These are phyloP conservation scores for Pichia sp. DNA, from an alignment of 1,139 yeast species.

Conservation along the genomic window DNA sequence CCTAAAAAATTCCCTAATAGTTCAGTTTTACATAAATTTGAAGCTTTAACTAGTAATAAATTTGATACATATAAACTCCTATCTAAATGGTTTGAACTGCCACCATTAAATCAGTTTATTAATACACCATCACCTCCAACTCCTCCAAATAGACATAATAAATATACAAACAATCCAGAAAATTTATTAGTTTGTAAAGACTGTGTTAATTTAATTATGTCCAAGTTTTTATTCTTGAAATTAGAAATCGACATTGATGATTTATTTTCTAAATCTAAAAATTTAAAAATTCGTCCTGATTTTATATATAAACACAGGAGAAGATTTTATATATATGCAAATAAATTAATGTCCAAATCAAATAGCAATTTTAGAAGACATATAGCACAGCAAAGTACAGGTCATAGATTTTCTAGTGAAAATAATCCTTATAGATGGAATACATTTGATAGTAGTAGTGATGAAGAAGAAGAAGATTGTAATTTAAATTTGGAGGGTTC, in stretches of 20 bases:
- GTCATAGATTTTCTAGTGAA: too few species aligned
- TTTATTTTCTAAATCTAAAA: constrained; percentile 9
- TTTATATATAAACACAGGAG: constrained; percentile 13
- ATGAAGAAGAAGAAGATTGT: too few species aligned
- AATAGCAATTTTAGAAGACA: constrained; percentile 4
- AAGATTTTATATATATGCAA: constrained; percentile 8
- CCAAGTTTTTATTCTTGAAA: constrained; percentile 26
- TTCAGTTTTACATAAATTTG: constrained; percentile 22
- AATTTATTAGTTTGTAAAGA: constrained; percentile 26
- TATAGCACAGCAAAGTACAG: too few species aligned
- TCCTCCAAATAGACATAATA: constrained; percentile 25
- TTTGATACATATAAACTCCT: constrained; percentile 19
- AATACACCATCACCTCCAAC: constrained; percentile 30
- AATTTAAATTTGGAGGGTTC: too few species aligned
- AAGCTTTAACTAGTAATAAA: constrained; percentile 3
- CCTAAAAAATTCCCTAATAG: constrained; percentile 26
- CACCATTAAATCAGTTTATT: constrained; percentile 29
- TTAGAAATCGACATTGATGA: constrained; percentile 24
- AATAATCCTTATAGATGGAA: too few species aligned
- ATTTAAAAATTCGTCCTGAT: constrained; percentile 9
- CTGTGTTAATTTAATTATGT: constrained; percentile 22
- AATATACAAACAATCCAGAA: constrained; percentile 27
- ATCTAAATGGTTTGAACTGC: constrained; percentile 30
- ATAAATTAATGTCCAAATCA: constrained; percentile 1
- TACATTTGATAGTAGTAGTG: too few species aligned